Conservation (phyloP, 129 eudicot species). For the Tagetes erecta region DNA sequence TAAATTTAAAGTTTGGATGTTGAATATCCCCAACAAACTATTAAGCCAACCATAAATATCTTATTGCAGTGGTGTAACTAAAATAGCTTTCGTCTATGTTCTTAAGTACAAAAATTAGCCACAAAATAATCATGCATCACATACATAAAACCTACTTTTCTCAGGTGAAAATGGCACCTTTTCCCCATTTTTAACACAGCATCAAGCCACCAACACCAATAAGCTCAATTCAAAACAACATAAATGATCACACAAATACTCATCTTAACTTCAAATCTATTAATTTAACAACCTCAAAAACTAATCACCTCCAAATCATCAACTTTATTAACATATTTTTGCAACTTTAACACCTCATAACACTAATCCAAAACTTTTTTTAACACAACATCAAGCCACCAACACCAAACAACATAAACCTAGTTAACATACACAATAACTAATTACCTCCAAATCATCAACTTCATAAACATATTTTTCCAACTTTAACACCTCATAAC, state of each 20-base stretch:
- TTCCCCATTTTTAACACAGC: background rate
- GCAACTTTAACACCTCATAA: background rate
- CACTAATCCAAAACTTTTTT: background rate
- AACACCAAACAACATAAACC: too few relatives aligned
- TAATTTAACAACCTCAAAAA: background rate
- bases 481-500: background rate
- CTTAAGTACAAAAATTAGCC: slow-evolving; percentile 2
- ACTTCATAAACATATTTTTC: background rate
- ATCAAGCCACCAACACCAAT: background rate
- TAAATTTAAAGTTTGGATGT: background rate
- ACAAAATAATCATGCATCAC: slow-evolving; percentile 4
- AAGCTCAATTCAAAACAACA: background rate
- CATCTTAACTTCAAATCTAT: background rate
- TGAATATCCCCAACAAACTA: slow-evolving; percentile 20
- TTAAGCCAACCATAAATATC: slow-evolving; percentile 16
- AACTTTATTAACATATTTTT: background rate
- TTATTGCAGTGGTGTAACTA: background rate
- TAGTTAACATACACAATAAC: too few relatives aligned
- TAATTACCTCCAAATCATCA: background rate
- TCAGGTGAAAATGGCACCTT: background rate
- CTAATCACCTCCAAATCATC: background rate
- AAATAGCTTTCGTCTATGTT: slow-evolving; percentile 7
- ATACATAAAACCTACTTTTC: background rate
- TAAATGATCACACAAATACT: background rate
- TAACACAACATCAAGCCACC: too few relatives aligned